Evolutionary conservation across 768 basidiomycete species (phyloP), one percentile per base, ranked within the genome.

Genomic region (Psilocybe sp.): DNA sequence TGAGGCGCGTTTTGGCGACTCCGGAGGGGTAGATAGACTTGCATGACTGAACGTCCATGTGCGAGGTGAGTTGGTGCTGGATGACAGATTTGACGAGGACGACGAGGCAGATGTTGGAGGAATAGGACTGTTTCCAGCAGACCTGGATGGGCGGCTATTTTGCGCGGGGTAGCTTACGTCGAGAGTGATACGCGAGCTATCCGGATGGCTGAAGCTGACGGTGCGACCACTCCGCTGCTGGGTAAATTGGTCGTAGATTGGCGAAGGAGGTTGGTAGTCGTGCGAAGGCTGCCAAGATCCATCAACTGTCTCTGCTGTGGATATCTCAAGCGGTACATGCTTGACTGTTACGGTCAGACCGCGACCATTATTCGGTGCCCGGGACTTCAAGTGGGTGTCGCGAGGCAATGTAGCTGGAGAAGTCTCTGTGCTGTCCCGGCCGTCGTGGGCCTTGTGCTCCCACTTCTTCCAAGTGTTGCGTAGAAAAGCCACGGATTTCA

Each of bases 401-500:
- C 47, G 46, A 20, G 36, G 46, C 40, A 36, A 14, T 36, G 40
- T 42, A 28, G 23, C 23, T 28, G 3, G 23, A 4, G 23, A 28
- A 28, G 23, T 46, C 36, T 46, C 41, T 20, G 51, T 23, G 41
- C 50, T 45, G 23, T 57, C 51, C 46, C 55, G 55, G 43, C 43
- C 56, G 18, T 60, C 52, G 18, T 54, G 45, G 1, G 52, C 20
- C 46, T 69, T 67, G 6, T 55, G 56, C 34, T 66, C 67, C 59
- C 64, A 69, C 57, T 64, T 74, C 55, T 59, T 67, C 71, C 72
- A 74, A 11, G 66, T 59, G 44, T 66, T 69, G 43, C 70, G 70
- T 46, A 76, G 59, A 56, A 76, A 70, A 5, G 68, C 61, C 13
- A 72, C 53, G 12, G 69, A 58, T 57, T 75, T 74, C 75, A 75